Evolutionary conservation across 441 rosid genomes (phyloP), one percentile per base, ranked within the genome.

Genomic region (Gossypium davidsonii): DNA sequence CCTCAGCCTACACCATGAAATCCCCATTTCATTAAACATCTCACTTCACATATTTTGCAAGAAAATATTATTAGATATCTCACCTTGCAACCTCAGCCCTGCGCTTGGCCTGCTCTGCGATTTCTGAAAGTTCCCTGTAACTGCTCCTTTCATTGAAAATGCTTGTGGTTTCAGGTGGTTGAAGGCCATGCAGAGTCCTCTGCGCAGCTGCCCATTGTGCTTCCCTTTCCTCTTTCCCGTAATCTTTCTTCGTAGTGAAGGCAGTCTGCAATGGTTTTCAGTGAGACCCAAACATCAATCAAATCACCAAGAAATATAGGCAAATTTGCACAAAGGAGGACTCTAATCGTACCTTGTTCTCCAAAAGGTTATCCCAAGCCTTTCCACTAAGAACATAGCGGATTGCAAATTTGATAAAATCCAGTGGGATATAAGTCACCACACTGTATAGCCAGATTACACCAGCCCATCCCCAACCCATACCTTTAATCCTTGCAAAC

Each of bases 191-290:
- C 28, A 93, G 89, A 6, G 98, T 91, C 78, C 97, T 89, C 77
- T 93, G 98, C 17, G 96, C 94, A 28, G 91, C 81, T 20, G 97
- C 98, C 98, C 98, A 93, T 72, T 91, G 96, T 44, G 98, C 98
- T 67, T 93, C 98, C 74, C 98, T 85, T 82, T 93, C 97, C 60
- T 86, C 96, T 83, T 85, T 91, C 1, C 98, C 98, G 1, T 93
- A 93, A 77, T 93, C 93, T 83, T 91, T 93, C 90, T 93, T 93
- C 17, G 94, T 90, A 5, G 98, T 93, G 73, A 93, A 93, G 72
- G 96, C 97, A 64, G 90, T 91, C 97, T 93, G 31, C 21, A 10
- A 70, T 14, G 23, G 44, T 37, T 37, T 37, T 37, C 44, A 37
- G 8, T 37, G 11, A 37, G 44, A 37, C 11, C 44, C 44, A 37